Base-by-base conservation (phyloP, 2,329 filamentous ascomycete species). In the Diaporthe helianthi region DNA sequence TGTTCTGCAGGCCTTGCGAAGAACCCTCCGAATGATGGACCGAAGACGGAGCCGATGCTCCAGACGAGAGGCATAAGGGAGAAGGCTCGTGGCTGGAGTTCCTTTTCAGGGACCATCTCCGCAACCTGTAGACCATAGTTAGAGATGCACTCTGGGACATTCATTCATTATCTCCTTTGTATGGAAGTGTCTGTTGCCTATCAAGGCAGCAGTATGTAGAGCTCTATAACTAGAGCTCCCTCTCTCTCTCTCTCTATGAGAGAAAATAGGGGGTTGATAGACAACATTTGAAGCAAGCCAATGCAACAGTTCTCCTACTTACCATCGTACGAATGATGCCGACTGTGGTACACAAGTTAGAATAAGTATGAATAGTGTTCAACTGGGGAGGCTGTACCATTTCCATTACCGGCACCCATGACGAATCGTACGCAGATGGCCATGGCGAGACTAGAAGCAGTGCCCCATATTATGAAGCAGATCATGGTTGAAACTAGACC, bases 41-140 rank as follows among this genome's bases (percentile, higher is more conserved):
- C 95, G 73, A 97, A 92, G 46, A 97, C 93, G 44, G 90, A 92
- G 0, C 95, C 95, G 65, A 98, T 83, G 13, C 90, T 94, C 92
- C 93, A 98, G 38, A 88, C 92, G 19, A 98, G 81, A 4, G 95
- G 95, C 94, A 98, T 98, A 54, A 98, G 85, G 72, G 91, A 94
- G 79, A 98, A 98, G 0, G 96, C 96, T 65, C 89, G 85, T 0
- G 95, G 94, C 76, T 98, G 95, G 8, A 97, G 84, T 76, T 94
- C 92, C 78, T 87, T 93, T 78, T 96, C 90, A 0, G 93, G 92
- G 1, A 97, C 94, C 86, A 98, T 90, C 79, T 98, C 95, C 0
- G 95, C 95, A 2, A 98, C 94, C n/a, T n/a, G n/a, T n/a, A n/a
- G n/a, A n/a, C n/a, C n/a, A n/a, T n/a, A n/a, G n/a, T n/a, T n/a